These are phyloP conservation scores for Solanum hybrid DNA, from an alignment of 305 asterid species.

Conservation along the genomic window DNA sequence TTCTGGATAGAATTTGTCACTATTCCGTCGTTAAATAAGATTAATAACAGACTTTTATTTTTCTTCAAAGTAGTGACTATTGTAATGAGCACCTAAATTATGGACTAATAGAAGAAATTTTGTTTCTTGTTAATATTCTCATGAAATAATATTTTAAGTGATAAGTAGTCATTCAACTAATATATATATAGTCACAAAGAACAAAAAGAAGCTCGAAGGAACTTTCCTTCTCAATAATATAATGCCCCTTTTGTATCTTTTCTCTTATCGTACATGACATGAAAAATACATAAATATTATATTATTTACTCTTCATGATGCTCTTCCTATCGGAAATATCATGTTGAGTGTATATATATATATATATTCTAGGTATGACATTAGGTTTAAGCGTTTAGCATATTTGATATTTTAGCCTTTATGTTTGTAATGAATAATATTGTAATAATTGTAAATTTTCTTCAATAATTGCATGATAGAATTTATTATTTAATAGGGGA, in stretches of 20 bases:
- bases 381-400: not conserved
- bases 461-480: not conserved
- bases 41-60: not conserved
- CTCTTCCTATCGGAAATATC: too few species aligned
- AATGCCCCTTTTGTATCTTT: not conserved
- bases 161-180: not conserved
- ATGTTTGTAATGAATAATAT: not conserved
- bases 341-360: not conserved
- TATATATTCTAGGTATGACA: not conserved
- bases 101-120: not conserved
- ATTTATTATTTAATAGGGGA: not conserved
- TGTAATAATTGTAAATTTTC: not conserved
- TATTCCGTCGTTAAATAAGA: not conserved
- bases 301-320: too few species aligned
- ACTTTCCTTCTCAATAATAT: not conserved
- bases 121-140: not conserved
- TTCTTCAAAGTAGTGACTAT: not conserved
- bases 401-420: not conserved
- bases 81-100: not conserved
- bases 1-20: not conserved
- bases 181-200: not conserved
- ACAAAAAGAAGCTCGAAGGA: not conserved
- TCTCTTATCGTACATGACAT: not conserved
- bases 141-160: not conserved
- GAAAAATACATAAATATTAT: not conserved